These are phyloP conservation scores for Penicillium sp. DNA, from an alignment of 2,329 filamentous ascomycete species.

Conservation along the genomic window DNA sequence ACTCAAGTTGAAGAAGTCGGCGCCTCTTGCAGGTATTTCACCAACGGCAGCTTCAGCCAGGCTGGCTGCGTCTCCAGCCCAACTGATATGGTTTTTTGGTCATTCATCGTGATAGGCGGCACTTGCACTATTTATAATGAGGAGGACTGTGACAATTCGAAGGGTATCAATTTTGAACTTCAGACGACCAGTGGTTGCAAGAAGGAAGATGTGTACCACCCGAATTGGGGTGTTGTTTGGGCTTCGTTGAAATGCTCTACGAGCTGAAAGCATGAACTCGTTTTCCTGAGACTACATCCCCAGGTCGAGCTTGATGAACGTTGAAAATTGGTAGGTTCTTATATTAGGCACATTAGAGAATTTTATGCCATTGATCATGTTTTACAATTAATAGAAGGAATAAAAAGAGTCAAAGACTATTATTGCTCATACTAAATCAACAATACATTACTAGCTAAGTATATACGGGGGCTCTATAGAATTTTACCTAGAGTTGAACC, in stretches of 20 bases:
- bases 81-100: not conserved
- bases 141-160: not conserved
- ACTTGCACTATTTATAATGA: not conserved
- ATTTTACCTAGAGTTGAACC: too few relatives aligned
- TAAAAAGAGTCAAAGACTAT: too few relatives aligned
- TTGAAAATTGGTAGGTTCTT: too few relatives aligned
- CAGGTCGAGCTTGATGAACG: not conserved
- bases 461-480: too few relatives aligned
- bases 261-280: not conserved
- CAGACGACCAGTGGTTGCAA: not conserved
- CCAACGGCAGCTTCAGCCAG: conserved; percentile 1
- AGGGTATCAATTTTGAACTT: not conserved
- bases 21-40: conserved; percentile 1
- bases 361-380: too few relatives aligned
- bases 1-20: not conserved
- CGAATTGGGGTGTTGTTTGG: not conserved
- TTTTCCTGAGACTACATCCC: not conserved
- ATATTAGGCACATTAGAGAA: too few relatives aligned
- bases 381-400: too few relatives aligned
- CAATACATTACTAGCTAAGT: too few relatives aligned
- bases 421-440: too few relatives aligned
- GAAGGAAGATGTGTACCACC: not conserved
- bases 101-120: not conserved
- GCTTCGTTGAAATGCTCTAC: not conserved
- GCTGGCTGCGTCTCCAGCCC: not conserved